Evolutionary conservation across 139 green algal species (phyloP), one percentile per base, ranked within the genome.

Genomic region (Prasinococcaceae sp.): DNA sequence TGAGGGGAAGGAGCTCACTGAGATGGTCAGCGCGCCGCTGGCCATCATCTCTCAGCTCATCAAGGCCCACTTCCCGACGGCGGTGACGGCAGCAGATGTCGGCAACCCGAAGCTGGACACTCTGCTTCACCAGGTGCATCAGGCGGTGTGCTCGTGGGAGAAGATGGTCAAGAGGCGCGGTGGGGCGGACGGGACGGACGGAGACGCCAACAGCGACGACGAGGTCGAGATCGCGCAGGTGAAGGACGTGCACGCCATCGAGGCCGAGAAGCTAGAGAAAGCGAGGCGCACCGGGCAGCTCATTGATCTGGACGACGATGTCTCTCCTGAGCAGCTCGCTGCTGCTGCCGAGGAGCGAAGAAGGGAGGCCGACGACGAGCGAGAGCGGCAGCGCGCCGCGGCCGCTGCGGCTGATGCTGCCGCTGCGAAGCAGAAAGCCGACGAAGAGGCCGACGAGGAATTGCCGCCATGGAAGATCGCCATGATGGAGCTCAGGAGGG

Each of bases 191-290:
- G n/a, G n/a, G n/a, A n/a, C n/a, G n/a, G n/a, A n/a, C 30, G 30
- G 20, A 6, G 45, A 53, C 30, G 23, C 36, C 5, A 8, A 47
- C 36, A 28, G 24, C 38, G 49, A 47, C 8, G 49, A 47, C 9
- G 49, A 57, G 26, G 25, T 33, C 19, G 49, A 57, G 19, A 47
- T 29, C 4, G 9, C 19, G 16, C 29, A 62, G 54, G 54, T 62
- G 47, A 43, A 33, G 19, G 3, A 56, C 6, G 16, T 75, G 9
- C 65, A 75, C n/a, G 44, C 66, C 23, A 42, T 59, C 16, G 32
- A 76, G 41, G 37, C 38, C 60, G 57, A 78, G 43, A 26, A 58
- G 2, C 22, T 56, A 3, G 26, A 55, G 5, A 20, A 10, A 19
- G 29, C 20, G 4, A 53, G 37, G 46, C 48, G 47, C 4, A 37